These are phyloP conservation scores for Penicillium cataractarum DNA, from an alignment of 495 filamentous ascomycete species.

Conservation along the genomic window DNA sequence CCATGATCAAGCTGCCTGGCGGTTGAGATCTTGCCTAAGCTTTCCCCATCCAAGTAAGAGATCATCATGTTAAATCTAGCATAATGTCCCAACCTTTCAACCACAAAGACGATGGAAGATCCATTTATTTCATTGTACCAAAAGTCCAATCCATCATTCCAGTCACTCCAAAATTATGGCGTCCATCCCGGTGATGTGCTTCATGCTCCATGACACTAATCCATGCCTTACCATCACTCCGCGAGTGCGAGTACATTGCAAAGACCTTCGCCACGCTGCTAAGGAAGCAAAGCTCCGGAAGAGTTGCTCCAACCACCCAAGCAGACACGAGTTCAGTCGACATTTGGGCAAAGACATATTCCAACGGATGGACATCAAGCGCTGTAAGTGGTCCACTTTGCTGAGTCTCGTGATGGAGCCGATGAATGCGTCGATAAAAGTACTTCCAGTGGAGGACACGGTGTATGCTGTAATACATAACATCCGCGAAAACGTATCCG, in stretches of 20 bases:
- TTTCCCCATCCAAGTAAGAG: background rate
- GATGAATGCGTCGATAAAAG: background rate
- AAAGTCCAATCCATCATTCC: background rate
- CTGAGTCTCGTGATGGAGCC: background rate
- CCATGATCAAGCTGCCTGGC: no score
- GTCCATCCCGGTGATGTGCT: background rate
- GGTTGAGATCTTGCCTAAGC: no score
- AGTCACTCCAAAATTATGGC: conserved; percentile 1
- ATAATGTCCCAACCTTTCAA: background rate
- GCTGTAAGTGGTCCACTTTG: background rate
- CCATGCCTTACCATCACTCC: background rate
- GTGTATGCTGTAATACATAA: background rate
- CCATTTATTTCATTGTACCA: background rate
- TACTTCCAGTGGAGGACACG: background rate
- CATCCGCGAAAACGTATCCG: background rate
- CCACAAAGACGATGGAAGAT: background rate
- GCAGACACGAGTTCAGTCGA: conserved; percentile 21
- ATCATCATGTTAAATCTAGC: background rate
- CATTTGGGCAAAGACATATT: background rate
- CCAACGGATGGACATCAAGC: background rate
- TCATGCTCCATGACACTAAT: conserved; percentile 2
- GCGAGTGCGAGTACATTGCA: conserved; percentile 1
- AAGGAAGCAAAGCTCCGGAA: background rate
- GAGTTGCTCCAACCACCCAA: background rate
- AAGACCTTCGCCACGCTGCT: background rate